A percentile compares a stretch with the other conserved stretches of the same genome.
Conservation (phyloP, 352 stramenopile species). For the Pilasporangium apinafurcum region DNA sequence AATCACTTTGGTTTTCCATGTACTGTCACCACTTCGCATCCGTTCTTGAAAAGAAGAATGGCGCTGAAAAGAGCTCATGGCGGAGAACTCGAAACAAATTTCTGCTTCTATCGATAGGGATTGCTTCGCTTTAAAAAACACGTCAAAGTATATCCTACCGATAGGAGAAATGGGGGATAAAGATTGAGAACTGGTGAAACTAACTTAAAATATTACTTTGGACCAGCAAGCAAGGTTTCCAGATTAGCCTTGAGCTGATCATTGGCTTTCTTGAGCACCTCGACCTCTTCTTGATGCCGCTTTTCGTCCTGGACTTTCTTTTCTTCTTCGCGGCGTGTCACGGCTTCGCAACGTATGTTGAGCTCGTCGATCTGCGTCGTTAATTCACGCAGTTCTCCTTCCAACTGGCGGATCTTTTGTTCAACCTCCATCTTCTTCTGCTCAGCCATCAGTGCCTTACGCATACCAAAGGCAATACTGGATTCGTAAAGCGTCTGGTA, state of each 20-base stretch:
- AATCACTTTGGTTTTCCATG: too few species aligned
- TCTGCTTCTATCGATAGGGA: too few species aligned
- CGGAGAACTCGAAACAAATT: too few species aligned
- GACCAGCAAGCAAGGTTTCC: constrained; percentile 68
- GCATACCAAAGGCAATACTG: constrained; percentile 91
- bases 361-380: constrained; percentile 72
- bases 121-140: too few species aligned
- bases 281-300: constrained; percentile 84
- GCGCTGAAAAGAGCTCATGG: too few species aligned
- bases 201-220: constrained; percentile 28
- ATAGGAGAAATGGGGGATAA: background rate
- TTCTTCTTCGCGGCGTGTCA: constrained; percentile 56
- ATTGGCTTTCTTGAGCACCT: constrained; percentile 82
- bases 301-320: constrained; percentile 70
- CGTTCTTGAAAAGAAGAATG: too few species aligned
- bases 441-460: constrained; percentile 91
- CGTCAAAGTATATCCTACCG: too few species aligned
- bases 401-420: constrained; percentile 72
- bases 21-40: too few species aligned
- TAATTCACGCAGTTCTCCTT: constrained; percentile 78
- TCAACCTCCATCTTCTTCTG: constrained; percentile 88
- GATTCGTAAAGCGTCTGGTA: constrained; percentile 93
- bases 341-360: constrained; percentile 45
- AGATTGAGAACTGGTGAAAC: background rate
- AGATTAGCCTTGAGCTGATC: constrained; percentile 89